Evolutionary conservation across 495 filamentous ascomycete species (phyloP), one percentile per base, ranked within the genome.

Genomic region (Aspergillus homomorphus): DNA sequence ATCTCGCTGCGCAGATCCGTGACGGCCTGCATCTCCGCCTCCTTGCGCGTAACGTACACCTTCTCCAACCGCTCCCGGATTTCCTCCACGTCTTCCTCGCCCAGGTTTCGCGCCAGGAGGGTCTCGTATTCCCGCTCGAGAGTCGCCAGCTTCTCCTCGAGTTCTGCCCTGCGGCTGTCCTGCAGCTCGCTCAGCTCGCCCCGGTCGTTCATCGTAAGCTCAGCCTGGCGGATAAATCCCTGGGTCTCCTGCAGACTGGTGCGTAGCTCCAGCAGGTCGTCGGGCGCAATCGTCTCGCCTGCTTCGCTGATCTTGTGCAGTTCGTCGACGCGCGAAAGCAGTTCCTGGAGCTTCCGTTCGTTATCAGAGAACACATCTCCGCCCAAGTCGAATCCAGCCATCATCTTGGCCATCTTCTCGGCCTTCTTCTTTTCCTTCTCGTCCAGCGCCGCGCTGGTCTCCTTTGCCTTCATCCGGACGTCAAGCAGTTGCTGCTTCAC

Each of bases 351-450:
- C 49, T 84, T 87, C 58, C 86, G 82, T 69, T 97, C 94, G 65
- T 96, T 96, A 38, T 91, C 88, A 44, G 89, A 94, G 73, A 97
- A 92, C 16, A 91, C 84, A 54, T 97, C 92, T 20, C 85, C 88
- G 41, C 89, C 91, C 30, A 97, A 82, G 67, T 98, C 92, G 61
- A 98, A 97, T 6, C 93, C 90, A 50, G 94, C 93, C 93, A 98
- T 96, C 94, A 98, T 98, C 83, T 96, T 90, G 24, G 94, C 94
- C 94, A 98, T 98, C 69, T 91, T 91, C 77, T 98, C 94, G 6
- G 90, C 90, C 79, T 98, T 98, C 79, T 91, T 92, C 80, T 91
- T 92, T 73, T 98, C 94, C 78, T 98, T 98, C 75, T 97, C 94
- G 64, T 97, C 92, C 3, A 93, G 69, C 15, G 87, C 87, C 1